Evolutionary conservation across 306 rosid species (phyloP), one percentile per base, ranked within the genome.

Genomic region (Vachellia pachyceras): DNA sequence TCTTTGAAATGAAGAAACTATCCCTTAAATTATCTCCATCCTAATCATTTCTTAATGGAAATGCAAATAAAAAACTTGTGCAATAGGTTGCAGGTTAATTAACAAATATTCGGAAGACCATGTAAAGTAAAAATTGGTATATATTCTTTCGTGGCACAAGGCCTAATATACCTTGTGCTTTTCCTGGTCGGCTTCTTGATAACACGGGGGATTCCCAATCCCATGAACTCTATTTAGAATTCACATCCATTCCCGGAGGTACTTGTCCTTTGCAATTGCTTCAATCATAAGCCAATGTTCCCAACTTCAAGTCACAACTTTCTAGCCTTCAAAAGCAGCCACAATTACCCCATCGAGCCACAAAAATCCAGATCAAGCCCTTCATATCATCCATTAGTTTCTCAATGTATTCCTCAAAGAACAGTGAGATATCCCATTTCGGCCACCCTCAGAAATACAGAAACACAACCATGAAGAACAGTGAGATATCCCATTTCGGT

Each of bases 401-500:
- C 82, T 33, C n/a, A 45, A 86, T 82, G 79, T 76, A 78, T 71
- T 73, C 87, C 14, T 14, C 83, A 25, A 3, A 45, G 78, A 45
- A 80, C n/a, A n/a, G n/a, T n/a, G n/a, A n/a, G n/a, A n/a, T n/a
- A n/a, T n/a, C n/a, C 64, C 98, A 95, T 88, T 91, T 88, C 81
- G 83, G 90, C 80, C 99, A 95, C 42, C 68, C 74, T 18, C 29
- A 79, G 11, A 75, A 74, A 63, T 82, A 70, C 77, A 77, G 52
- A 60, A 22, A 55, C 55, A 46, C 18, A 6, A 74, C 50, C 84
- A 85, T 69, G 84, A 93, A 87, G 86, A 82, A 82, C 88, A 89
- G 72, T 54, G 94, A 95, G 70, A 93, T 93, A 64, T 88, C 92
- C 64, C 98, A 95, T 88, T 91, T 88, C 81, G 83, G 90, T 82